These are phyloP conservation scores for Claviceps monticola DNA, from an alignment of 2,329 filamentous ascomycete species.

Conservation along the genomic window DNA sequence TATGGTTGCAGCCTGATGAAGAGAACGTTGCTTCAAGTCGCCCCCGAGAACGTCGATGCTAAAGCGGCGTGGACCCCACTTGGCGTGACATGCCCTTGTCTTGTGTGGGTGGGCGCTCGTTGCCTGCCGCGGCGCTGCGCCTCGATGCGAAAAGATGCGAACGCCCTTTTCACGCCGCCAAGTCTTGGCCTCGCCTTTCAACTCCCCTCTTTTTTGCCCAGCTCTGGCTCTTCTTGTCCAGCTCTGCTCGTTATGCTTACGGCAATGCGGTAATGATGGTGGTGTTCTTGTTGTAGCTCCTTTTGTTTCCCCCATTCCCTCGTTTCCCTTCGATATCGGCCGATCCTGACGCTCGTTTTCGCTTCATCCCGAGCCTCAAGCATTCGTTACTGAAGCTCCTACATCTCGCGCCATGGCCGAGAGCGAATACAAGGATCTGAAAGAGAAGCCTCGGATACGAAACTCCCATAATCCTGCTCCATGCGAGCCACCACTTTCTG, in stretches of 20 bases:
- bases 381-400: not conserved
- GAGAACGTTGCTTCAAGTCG: not conserved
- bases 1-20: too few species aligned
- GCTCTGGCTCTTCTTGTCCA: not conserved
- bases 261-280: not conserved
- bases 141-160: not conserved
- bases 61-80: not conserved
- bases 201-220: too few species aligned
- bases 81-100: not conserved
- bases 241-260: not conserved
- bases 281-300: not conserved
- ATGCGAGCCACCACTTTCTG: not conserved
- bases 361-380: not conserved
- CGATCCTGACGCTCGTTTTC: not conserved
- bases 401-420: slow-evolving; percentile 1
- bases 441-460: slow-evolving; percentile 1
- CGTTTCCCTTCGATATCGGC: not conserved
- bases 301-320: not conserved
- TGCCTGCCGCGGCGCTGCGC: not conserved
- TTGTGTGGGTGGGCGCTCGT: not conserved
- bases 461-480: not conserved
- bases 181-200: not conserved
- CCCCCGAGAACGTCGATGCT: not conserved
- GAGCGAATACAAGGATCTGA: not conserved
- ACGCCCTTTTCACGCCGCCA: not conserved